phyloP scores from a whole-genome alignment of 2,329 filamentous ascomycete species.

The Aspergillus sp. region DNA sequence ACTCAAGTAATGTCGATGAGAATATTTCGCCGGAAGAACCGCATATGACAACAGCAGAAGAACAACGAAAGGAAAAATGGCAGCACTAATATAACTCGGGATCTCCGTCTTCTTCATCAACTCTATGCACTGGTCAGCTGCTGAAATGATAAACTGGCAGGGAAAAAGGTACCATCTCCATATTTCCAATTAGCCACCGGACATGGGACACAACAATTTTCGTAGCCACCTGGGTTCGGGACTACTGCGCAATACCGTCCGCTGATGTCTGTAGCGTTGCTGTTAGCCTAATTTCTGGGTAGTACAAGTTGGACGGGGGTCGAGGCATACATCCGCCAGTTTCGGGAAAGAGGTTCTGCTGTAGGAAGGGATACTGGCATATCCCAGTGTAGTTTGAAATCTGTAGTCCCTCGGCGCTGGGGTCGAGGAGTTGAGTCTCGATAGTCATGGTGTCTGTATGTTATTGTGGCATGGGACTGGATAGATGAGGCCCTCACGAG shows the following conservation, averaged over 20 bases:
- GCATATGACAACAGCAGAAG: slow-evolving; percentile 77
- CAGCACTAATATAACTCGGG: slow-evolving; percentile 78
- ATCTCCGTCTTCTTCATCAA: slow-evolving; percentile 54
- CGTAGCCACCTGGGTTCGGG: slow-evolving; percentile 35
- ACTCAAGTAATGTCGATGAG: slow-evolving; percentile 85
- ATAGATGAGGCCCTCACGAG: too few relatives aligned
- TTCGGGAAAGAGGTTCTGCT: slow-evolving; percentile 53
- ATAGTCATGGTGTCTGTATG: not conserved
- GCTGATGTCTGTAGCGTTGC: slow-evolving; percentile 36
- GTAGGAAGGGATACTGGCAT: slow-evolving; percentile 65
- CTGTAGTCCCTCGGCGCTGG: slow-evolving; percentile 1
- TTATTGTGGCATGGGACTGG: too few relatives aligned
- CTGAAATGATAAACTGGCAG: not conserved
- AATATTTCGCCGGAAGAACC: slow-evolving; percentile 77
- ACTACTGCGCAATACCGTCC: slow-evolving; percentile 55
- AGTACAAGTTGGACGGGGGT: not conserved
- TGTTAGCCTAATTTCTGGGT: not conserved
- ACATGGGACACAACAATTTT: slow-evolving; percentile 82
- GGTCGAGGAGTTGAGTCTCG: not conserved
- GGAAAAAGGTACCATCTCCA: slow-evolving; percentile 42
- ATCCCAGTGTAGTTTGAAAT: slow-evolving; percentile 33
- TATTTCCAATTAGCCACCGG: slow-evolving; percentile 74
- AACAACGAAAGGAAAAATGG: slow-evolving; percentile 61
- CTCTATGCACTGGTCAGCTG: slow-evolving; percentile 20
- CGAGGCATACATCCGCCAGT: slow-evolving; percentile 58